These are phyloP conservation scores for Globisporangium nagaii DNA, from an alignment of 352 stramenopile genomes.

Conservation along the genomic window DNA sequence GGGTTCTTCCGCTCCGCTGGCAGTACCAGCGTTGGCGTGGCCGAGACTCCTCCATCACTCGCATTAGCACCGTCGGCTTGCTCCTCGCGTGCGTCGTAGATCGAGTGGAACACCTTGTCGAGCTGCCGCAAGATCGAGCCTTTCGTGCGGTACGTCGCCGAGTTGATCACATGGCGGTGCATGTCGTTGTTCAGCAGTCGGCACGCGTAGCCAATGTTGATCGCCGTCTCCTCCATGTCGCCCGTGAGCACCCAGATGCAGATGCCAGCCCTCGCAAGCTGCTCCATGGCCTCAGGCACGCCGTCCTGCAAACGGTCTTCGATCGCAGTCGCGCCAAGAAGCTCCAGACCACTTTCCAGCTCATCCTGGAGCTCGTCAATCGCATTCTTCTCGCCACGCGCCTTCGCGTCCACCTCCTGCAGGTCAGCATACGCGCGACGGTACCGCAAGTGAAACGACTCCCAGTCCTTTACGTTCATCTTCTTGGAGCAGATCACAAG, in stretches of 20 bases:
- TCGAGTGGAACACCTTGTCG: slow-evolving; percentile 74
- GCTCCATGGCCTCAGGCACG: slow-evolving; percentile 78
- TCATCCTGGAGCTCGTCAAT: slow-evolving; percentile 73
- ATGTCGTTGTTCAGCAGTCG: slow-evolving; percentile 91
- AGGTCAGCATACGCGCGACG: slow-evolving; percentile 53
- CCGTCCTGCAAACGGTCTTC: slow-evolving; percentile 83
- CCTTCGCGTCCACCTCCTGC: slow-evolving; percentile 66
- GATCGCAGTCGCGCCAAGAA: slow-evolving; percentile 82
- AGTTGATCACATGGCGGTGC: slow-evolving; percentile 85
- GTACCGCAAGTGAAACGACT: slow-evolving; percentile 65
- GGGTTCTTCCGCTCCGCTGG: slow-evolving; percentile 13
- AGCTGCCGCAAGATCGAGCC: slow-evolving; percentile 61
- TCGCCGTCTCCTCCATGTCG: slow-evolving; percentile 88
- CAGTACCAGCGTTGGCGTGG: slow-evolving; percentile 23
- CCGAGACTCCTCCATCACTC: not conserved
- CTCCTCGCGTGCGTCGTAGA: slow-evolving; percentile 23
- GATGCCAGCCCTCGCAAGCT: slow-evolving; percentile 68
- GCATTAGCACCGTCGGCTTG: not conserved
- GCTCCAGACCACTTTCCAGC: slow-evolving; percentile 69
- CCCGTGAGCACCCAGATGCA: slow-evolving; percentile 86
- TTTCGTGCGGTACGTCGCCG: slow-evolving; percentile 57
- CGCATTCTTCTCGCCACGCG: slow-evolving; percentile 44
- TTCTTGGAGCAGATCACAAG: slow-evolving; percentile 76
- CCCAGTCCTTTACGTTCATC: slow-evolving; percentile 52
- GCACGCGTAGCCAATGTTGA: slow-evolving; percentile 87